Conservation (phyloP, 768 basidiomycete genomes). For the Suillus fuscotomentosus region DNA sequence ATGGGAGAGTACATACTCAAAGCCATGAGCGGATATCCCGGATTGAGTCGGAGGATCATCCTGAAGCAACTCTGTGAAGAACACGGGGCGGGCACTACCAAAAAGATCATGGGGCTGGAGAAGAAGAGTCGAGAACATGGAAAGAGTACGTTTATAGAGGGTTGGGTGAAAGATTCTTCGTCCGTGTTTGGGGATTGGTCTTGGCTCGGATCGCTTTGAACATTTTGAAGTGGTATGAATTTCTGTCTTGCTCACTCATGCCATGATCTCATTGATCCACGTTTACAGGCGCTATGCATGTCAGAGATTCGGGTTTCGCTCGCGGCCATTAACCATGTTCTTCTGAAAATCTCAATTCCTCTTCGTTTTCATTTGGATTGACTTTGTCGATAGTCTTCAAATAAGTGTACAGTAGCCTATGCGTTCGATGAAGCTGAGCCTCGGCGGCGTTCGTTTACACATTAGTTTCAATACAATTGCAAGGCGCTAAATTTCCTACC, state of each 20-base stretch:
- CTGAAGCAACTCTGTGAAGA: not conserved
- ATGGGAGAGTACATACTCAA: constrained; percentile 19
- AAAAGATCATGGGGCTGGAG: not conserved
- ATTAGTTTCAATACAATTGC: no score
- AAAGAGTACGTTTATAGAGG: not conserved
- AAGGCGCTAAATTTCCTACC: no score
- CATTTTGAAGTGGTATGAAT: not conserved
- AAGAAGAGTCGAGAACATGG: not conserved
- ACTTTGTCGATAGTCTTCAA: not conserved
- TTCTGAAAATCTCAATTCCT: not conserved
- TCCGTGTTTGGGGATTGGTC: not conserved
- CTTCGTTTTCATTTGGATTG: not conserved
- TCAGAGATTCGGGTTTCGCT: not conserved
- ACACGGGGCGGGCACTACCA: not conserved
- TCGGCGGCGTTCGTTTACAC: no score
- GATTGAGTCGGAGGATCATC: constrained; percentile 13
- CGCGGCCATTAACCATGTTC: not conserved
- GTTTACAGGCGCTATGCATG: not conserved
- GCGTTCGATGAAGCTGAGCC: no score
- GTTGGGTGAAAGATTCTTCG: not conserved
- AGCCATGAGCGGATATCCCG: constrained; percentile 14
- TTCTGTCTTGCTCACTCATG: no score
- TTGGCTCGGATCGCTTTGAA: not conserved
- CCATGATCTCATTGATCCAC: not conserved
- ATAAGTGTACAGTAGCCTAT: not conserved